These are phyloP conservation scores for Aspergillus calidoustus DNA, from an alignment of 2,329 filamentous ascomycete species.

Conservation along the genomic window DNA sequence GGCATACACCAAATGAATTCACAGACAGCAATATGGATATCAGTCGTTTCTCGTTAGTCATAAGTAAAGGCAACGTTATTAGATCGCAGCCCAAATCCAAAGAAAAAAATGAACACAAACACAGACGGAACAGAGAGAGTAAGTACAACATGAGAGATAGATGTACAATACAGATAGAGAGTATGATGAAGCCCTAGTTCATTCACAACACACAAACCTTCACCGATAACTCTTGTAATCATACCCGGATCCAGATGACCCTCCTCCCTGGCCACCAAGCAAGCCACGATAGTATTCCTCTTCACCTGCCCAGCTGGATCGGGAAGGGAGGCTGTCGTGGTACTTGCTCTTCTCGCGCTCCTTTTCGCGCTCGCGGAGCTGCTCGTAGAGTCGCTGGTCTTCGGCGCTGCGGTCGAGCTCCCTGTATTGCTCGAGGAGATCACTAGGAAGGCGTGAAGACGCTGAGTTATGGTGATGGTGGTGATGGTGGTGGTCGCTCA, in stretches of 20 bases:
- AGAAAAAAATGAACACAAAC: conserved; percentile 7
- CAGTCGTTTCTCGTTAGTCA: conserved; percentile 15
- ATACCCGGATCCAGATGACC: conserved; percentile 27
- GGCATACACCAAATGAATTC: background rate
- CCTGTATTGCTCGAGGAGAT: conserved; percentile 33
- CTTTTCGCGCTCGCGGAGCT: conserved; percentile 33
- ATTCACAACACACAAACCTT: background rate
- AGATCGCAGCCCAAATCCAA: background rate
- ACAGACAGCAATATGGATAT: conserved; percentile 13
- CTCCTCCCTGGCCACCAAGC: conserved; percentile 35
- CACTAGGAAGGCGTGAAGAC: conserved; percentile 27
- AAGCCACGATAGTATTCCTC: conserved; percentile 48
- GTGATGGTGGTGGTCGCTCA: conserved; percentile 32
- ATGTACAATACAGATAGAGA: conserved; percentile 4
- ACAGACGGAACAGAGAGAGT: background rate
- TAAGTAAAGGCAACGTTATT: conserved; percentile 6
- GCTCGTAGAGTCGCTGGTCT: conserved; percentile 32
- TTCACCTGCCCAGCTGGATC: conserved; percentile 36
- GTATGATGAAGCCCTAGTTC: conserved; percentile 4
- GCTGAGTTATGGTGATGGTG: conserved; percentile 34
- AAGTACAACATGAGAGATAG: background rate
- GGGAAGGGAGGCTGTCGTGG: conserved; percentile 29
- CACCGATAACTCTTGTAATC: conserved; percentile 37
- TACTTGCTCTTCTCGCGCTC: conserved; percentile 36
- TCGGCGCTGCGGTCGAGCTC: conserved; percentile 32